These are phyloP conservation scores for Meripilus lineatus DNA, from an alignment of 1,284 basidiomycete species.

Conservation along the genomic window DNA sequence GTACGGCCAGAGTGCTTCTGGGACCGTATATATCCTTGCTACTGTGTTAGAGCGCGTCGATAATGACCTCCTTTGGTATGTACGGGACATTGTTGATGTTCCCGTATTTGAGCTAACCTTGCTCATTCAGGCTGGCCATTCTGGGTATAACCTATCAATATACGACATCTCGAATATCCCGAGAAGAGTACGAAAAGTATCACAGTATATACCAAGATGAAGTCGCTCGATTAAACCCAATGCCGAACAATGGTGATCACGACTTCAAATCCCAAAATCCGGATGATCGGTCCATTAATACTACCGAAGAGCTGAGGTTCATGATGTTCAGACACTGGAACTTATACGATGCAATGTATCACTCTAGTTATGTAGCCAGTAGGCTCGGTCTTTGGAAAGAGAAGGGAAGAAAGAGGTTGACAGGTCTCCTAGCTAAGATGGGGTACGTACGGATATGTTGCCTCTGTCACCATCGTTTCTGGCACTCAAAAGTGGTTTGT, in stretches of 20 bases:
- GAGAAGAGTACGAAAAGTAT: constrained; percentile 80
- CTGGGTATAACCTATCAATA: constrained; percentile 95
- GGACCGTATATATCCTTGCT: constrained; percentile 87
- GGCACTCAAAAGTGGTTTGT: constrained; percentile 1
- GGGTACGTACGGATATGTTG: constrained; percentile 56
- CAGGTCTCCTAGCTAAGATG: constrained; percentile 97
- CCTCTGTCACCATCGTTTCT: constrained; percentile 7
- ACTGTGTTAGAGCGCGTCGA: constrained; percentile 87
- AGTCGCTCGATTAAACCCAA: constrained; percentile 82
- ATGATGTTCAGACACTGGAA: constrained; percentile 98
- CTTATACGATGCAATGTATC: constrained; percentile 95
- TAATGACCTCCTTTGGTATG: constrained; percentile 89
- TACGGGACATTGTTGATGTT: too few relatives aligned
- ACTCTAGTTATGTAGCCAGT: constrained; percentile 93
- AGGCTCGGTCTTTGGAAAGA: constrained; percentile 98
- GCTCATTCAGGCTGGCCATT: constrained; percentile 75
- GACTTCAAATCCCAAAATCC: constrained; percentile 54
- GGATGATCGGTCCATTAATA: constrained; percentile 79
- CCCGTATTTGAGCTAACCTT: neutral
- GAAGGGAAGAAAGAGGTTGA: constrained; percentile 82
- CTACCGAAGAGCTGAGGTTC: constrained; percentile 87
- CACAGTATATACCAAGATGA: constrained; percentile 82
- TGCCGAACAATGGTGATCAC: constrained; percentile 36
- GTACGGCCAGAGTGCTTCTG: constrained; percentile 87
- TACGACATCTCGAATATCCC: constrained; percentile 81